Percentiles rank a stretch among this genome's conserved stretches.
Evolutionary conservation across 2,329 filamentous ascomycete genomes (phyloP).

Genomic region (Ceratocystis cubensis): DNA sequence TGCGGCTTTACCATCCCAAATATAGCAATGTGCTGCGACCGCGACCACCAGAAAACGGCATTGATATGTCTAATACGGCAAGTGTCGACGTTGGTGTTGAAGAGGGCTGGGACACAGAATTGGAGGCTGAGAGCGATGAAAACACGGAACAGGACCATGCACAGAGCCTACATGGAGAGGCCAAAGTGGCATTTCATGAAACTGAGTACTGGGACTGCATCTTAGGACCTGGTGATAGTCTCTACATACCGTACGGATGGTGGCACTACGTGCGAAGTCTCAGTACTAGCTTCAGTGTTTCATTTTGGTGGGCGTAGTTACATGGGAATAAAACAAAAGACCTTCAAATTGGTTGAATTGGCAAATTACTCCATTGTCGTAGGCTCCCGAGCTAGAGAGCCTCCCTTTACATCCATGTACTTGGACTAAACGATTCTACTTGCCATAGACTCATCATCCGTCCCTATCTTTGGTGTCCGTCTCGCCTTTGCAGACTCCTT

Average conservation of each 20-base stretch:
- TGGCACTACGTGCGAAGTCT: conserved; percentile 93
- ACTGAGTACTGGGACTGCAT: conserved; percentile 64
- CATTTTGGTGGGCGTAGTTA: conserved; percentile 77
- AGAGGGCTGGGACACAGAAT: conserved; percentile 43
- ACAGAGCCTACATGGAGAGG: conserved; percentile 24
- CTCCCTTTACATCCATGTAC: neutral
- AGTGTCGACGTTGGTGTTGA: conserved; percentile 60
- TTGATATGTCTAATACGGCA: conserved; percentile 91
- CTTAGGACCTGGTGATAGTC: conserved; percentile 64
- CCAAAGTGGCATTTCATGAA: conserved; percentile 37
- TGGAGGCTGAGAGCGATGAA: conserved; percentile 23
- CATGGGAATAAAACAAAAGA: neutral
- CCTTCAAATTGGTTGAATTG: neutral
- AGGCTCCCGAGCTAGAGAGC: neutral
- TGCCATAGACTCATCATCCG: conserved; percentile 14
- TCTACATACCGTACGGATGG: conserved; percentile 90
- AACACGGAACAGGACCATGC: conserved; percentile 29
- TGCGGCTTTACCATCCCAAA: conserved; percentile 69
- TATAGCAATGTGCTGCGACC: conserved; percentile 49
- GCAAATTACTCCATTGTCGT: neutral
- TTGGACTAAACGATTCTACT: conserved; percentile 13
- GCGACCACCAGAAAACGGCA: conserved; percentile 49
- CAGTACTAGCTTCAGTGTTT: conserved; percentile 82
- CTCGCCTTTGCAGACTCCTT: conserved; percentile 50
- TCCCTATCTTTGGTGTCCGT: conserved; percentile 22